phyloP scores from a whole-genome alignment of 768 basidiomycete genomes.

The Sarcomyxa edulis region DNA sequence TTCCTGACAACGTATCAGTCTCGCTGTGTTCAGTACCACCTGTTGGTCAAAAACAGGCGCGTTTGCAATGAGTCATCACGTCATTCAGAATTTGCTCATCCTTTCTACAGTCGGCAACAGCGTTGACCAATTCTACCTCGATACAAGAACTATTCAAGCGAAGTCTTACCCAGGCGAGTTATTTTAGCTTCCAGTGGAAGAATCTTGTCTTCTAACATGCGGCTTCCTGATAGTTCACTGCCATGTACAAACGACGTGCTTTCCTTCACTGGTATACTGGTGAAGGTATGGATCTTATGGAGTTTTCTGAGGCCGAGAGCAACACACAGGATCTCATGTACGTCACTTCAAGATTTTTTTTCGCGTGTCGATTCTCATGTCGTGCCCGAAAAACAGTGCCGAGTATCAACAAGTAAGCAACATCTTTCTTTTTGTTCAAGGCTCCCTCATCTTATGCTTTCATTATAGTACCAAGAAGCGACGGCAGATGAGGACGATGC shows the following conservation, averaged over 20 bases:
- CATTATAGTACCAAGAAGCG: slow-evolving; percentile 57
- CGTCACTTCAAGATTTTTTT: slow-evolving; percentile 21
- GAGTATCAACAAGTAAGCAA: slow-evolving; percentile 80
- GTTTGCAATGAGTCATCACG: slow-evolving; percentile 13
- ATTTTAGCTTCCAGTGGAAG: not conserved
- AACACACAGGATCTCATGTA: slow-evolving; percentile 78
- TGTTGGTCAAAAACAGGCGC: slow-evolving; percentile 67
- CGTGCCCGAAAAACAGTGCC: slow-evolving; percentile 40
- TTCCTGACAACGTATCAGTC: slow-evolving; percentile 86
- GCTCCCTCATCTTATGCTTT: slow-evolving; percentile 1
- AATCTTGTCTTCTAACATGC: slow-evolving; percentile 3
- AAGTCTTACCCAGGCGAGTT: slow-evolving; percentile 51
- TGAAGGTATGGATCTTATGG: slow-evolving; percentile 87
- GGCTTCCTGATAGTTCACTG: slow-evolving; percentile 47
- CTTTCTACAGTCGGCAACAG: slow-evolving; percentile 52
- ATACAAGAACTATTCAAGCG: slow-evolving; percentile 86
- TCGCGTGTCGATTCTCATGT: slow-evolving; percentile 6
- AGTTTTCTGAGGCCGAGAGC: slow-evolving; percentile 86
- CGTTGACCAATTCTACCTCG: slow-evolving; percentile 72
- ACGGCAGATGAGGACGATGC: slow-evolving; percentile 37
- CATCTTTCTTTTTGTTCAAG: not conserved
- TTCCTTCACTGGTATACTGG: slow-evolving; percentile 84
- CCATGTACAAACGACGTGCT: slow-evolving; percentile 81
- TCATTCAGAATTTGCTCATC: slow-evolving; percentile 6
- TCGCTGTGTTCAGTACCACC: slow-evolving; percentile 81